Conservation (phyloP, 495 filamentous ascomycete species). For the Neurospora sp. region DNA sequence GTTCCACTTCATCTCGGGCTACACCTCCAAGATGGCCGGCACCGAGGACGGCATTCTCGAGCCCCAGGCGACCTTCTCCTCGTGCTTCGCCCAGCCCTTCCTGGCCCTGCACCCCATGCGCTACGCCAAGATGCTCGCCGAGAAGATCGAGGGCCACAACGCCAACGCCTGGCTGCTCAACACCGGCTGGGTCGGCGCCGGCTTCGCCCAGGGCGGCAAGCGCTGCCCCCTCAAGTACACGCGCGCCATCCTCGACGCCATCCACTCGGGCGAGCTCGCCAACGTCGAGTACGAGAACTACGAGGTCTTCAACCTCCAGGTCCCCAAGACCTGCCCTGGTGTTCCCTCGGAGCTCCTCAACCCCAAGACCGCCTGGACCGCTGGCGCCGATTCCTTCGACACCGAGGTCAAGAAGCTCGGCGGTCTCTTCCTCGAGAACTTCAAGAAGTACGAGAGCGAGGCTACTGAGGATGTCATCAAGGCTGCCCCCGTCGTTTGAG, state of each 20-base stretch:
- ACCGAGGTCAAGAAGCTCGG: slow-evolving; percentile 84
- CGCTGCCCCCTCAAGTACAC: slow-evolving; percentile 99
- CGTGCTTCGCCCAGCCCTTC: slow-evolving; percentile 99
- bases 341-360: slow-evolving; percentile 90
- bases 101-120: slow-evolving; percentile 97
- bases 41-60: slow-evolving; percentile 95
- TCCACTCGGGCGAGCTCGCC: slow-evolving; percentile 91
- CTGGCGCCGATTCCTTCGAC: slow-evolving; percentile 62
- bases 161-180: slow-evolving; percentile 98
- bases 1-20: slow-evolving; percentile 99
- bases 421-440: slow-evolving; percentile 85
- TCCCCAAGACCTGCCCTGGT: slow-evolving; percentile 75
- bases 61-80: slow-evolving; percentile 97
- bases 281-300: slow-evolving; percentile 89
- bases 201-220: slow-evolving; percentile 89
- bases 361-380: slow-evolving; percentile 86
- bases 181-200: slow-evolving; percentile 98
- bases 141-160: slow-evolving; percentile 92
- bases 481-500: slow-evolving; percentile 48
- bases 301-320: slow-evolving; percentile 90
- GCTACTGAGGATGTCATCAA: slow-evolving; percentile 75
- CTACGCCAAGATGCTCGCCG: slow-evolving; percentile 94
- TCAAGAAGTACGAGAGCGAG: slow-evolving; percentile 85
- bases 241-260: slow-evolving; percentile 92
- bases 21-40: slow-evolving; percentile 99